Evolutionary conservation across 2,329 filamentous ascomycete species (phyloP), one percentile per base, ranked within the genome.

Genomic region (Stromatinia cepivora): DNA sequence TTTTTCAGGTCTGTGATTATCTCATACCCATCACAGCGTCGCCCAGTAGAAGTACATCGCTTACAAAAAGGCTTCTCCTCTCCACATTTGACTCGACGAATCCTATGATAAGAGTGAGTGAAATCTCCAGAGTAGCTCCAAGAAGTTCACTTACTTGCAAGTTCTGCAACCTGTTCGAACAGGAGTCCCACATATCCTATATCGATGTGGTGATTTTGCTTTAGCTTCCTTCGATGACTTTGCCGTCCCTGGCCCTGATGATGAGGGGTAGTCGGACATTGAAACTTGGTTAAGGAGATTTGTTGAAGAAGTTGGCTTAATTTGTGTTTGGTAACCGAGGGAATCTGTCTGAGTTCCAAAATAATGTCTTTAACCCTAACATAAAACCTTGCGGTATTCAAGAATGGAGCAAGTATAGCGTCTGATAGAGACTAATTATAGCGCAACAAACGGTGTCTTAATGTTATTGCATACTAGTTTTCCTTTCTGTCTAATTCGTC

Each of bases 41-140:
- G 70, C 22, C 75, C 75, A 9, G 76, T 77, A 0, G 72, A 74
- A 15, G 74, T 76, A 67, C 76, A 77, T 71, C 73, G 72, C 66
- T 73, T 75, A 61, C 76, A 77, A 65, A 74, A 75, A 17, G 76
- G 76, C 57, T 76, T 76, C 28, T 74, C 73, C 68, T 78, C 76
- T 50, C 75, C 76, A 63, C 76, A 78, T 58, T 78, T 78, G 22
- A 78, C 75, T 69, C 76, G 71, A 50, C 76, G 72, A 28, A 76
- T 75, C 61, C 76, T 77, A 62, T 11, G 39, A 53, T 52, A 7
- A 45, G 50, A 6, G n/a, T 71, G n/a, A 72, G 70, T 63, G 11
- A 20, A 36, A 52, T 22, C 3, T 1, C 31, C 11, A 13, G 13
- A 20, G 36, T 15, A 45, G 11, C 9, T 25, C 3, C 20, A 34